phyloP scores from a whole-genome alignment of 805 yeast species.

The Myxozyma lipomycoides region DNA sequence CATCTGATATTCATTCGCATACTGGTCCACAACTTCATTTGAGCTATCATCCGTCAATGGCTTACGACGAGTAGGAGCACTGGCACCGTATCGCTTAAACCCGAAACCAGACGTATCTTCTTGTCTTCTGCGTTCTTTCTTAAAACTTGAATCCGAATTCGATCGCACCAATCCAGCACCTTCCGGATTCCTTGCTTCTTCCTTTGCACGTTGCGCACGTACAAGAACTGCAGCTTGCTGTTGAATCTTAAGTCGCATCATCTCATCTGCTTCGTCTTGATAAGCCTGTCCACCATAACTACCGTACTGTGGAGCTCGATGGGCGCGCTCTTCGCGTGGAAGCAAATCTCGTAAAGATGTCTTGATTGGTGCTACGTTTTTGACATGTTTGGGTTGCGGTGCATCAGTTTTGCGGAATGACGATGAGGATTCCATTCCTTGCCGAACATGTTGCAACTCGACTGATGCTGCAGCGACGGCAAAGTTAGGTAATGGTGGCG shows the following conservation, averaged over 20 bases:
- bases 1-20: background rate
- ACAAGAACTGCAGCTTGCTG: background rate
- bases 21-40: background rate
- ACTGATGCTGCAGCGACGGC: slow-evolving; percentile 2
- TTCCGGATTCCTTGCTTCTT: background rate
- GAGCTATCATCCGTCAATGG: background rate
- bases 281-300: slow-evolving; percentile 2
- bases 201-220: background rate
- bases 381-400: background rate
- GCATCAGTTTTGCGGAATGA: slow-evolving; percentile 7
- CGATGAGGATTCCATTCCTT: slow-evolving; percentile 6
- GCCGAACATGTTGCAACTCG: slow-evolving; percentile 1
- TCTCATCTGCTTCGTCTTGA: background rate
- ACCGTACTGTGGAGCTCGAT: background rate
- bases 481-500: slow-evolving; percentile 1
- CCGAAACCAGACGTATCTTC: background rate
- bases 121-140: slow-evolving; percentile 1
- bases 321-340: background rate
- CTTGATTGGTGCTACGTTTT: slow-evolving; percentile 4
- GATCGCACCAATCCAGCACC: slow-evolving; percentile 2
- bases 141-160: slow-evolving; percentile 10
- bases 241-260: background rate
- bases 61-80: slow-evolving; percentile 1
- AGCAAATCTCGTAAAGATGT: slow-evolving; percentile 6
- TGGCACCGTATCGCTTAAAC: slow-evolving; percentile 4